These are phyloP conservation scores for Lophiotrema nucula DNA, from an alignment of 495 filamentous ascomycete species.

Conservation along the genomic window DNA sequence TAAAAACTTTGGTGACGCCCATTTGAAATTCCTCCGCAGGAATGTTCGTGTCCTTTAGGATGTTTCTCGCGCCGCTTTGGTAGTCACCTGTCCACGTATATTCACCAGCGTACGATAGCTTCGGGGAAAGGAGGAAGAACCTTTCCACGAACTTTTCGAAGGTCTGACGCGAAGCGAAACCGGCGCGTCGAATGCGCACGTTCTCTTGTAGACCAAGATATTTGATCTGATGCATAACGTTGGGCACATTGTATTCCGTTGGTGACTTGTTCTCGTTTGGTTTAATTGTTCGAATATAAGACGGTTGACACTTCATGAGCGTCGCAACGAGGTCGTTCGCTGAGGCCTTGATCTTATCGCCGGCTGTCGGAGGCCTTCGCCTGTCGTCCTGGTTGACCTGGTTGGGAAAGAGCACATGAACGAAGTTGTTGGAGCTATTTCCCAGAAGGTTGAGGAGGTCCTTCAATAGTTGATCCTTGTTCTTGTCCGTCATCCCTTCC, in stretches of 20 bases:
- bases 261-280: conserved; percentile 98
- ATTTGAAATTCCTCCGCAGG: conserved; percentile 95
- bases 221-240: conserved; percentile 98
- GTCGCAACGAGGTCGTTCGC: conserved; percentile 95
- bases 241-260: conserved; percentile 82
- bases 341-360: conserved; percentile 95
- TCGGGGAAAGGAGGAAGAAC: conserved; percentile 92
- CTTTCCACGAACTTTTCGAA: conserved; percentile 98
- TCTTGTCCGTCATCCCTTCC: conserved; percentile 98
- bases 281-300: conserved; percentile 98
- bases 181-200: conserved; percentile 92
- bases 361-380: conserved; percentile 87
- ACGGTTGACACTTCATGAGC: conserved; percentile 93
- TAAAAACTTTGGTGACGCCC: conserved; percentile 95
- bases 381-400: conserved; percentile 96
- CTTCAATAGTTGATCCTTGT: conserved; percentile 96
- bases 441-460: conserved; percentile 87
- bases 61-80: conserved; percentile 84
- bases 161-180: conserved; percentile 95
- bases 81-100: conserved; percentile 92
- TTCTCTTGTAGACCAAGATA: conserved; percentile 99
- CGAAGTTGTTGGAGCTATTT: conserved; percentile 76
- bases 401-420: conserved; percentile 85
- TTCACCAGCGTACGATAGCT: conserved; percentile 92
- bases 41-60: conserved; percentile 93